Evolutionary conservation across 2,329 filamentous ascomycete genomes (phyloP).

Genomic region (Dothistroma pini): DNA sequence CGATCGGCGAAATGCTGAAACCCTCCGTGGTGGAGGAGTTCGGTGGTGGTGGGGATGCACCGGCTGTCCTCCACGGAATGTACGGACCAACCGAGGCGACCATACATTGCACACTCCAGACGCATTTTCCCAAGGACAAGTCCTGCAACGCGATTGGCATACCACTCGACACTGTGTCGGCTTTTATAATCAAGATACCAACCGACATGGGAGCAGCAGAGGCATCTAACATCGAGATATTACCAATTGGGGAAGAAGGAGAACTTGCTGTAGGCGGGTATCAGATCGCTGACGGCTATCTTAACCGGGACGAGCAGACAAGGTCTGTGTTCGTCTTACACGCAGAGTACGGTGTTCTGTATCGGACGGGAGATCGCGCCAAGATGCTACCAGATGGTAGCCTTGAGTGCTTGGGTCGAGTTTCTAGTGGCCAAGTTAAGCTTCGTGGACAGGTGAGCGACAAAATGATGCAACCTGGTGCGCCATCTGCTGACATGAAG

Average conservation of each 20-base stretch:
- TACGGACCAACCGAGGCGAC: constrained; percentile 91
- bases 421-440: constrained; percentile 79
- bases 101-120: constrained; percentile 81
- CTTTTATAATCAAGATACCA: constrained; percentile 58
- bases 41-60: constrained; percentile 53
- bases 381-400: constrained; percentile 62
- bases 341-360: constrained; percentile 62
- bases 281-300: constrained; percentile 75
- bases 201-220: background rate
- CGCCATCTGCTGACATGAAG: constrained; percentile 27
- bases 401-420: constrained; percentile 79
- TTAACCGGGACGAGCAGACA: constrained; percentile 77
- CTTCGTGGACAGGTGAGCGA: constrained; percentile 79
- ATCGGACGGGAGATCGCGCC: constrained; percentile 83
- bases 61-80: constrained; percentile 81
- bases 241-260: constrained; percentile 65
- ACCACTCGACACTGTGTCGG: constrained; percentile 77
- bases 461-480: constrained; percentile 64
- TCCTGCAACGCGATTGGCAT: constrained; percentile 68
- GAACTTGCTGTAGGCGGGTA: constrained; percentile 78
- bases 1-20: constrained; percentile 92
- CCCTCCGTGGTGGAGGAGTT: constrained; percentile 73
- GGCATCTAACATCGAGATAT: constrained; percentile 39
- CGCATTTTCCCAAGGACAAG: constrained; percentile 55
- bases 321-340: constrained; percentile 65